Evolutionary conservation across 2,329 filamentous ascomycete genomes (phyloP).

Genomic region (Ceratocystis ficicola): DNA sequence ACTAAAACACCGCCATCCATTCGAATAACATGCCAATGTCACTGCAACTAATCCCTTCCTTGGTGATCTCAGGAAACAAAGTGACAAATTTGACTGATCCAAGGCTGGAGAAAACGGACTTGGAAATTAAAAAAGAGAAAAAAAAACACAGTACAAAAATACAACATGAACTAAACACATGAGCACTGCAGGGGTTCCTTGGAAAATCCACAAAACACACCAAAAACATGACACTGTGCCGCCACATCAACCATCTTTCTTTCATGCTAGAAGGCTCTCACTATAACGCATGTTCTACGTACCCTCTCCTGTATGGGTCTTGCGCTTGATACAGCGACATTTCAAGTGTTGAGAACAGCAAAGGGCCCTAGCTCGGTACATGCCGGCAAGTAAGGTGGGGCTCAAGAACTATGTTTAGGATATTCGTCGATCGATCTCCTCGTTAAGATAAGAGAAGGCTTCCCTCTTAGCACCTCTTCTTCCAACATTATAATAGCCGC

Average conservation of each 20-base stretch:
- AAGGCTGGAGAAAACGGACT: neutral
- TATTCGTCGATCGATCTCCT: neutral
- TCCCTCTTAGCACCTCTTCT: neutral
- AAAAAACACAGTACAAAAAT: neutral
- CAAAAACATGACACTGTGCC: conserved; percentile 6
- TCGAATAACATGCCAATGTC: conserved; percentile 9
- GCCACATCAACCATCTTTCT: conserved; percentile 1
- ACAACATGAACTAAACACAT: neutral
- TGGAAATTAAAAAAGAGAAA: neutral
- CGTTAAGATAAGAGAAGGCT: neutral
- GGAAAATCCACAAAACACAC: neutral
- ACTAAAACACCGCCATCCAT: neutral
- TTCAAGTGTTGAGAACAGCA: neutral
- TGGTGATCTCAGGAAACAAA: neutral
- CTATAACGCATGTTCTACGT: neutral
- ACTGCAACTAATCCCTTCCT: neutral
- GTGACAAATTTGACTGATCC: neutral
- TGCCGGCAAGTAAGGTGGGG: neutral
- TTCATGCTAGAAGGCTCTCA: neutral
- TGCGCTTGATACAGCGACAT: neutral
- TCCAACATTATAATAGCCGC: neutral
- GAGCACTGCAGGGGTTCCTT: neutral
- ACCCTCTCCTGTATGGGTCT: neutral
- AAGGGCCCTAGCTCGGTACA: conserved; percentile 4
- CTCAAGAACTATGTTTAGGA: conserved; percentile 3